Base-by-base conservation (phyloP, 495 filamentous ascomycete genomes). In the Penicillium steckii region DNA sequence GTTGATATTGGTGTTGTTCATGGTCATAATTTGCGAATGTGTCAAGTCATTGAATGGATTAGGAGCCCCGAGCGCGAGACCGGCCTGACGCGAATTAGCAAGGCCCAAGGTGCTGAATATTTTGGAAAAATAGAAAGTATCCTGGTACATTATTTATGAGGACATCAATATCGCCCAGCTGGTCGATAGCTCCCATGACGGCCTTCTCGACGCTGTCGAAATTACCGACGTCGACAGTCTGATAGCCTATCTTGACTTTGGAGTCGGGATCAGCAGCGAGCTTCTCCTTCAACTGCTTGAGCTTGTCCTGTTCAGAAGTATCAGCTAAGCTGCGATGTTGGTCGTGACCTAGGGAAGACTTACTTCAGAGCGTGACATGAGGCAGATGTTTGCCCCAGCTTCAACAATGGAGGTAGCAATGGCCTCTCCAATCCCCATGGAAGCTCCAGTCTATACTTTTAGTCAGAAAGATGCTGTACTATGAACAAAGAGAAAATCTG, bases 121-220 rank as follows among this genome's bases (percentile, higher is more conserved):
- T n/a, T n/a, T n/a, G n/a, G n/a, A n/a, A n/a, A n/a, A n/a, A n/a
- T n/a, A n/a, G n/a, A n/a, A n/a, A n/a, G 40, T 8, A 37, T 40
- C 12, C n/a, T n/a, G n/a, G n/a, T 33, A 61, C 66, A 41, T 73
- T 71, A 50, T 71, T 73, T 48, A 72, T 62, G 3, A 73, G 60
- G 15, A 72, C 54, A 25, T 70, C 66, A 25, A 74, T 67, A 0
- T 54, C 33, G 4, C 61, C 62, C 12, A 64, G 25, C n/a, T 65
- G 55, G 4, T 48, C 13, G 21, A 60, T 40, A 4, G 56, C 33
- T 8, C 38, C 29, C 12, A 23, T 21, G 10, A 72, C 56, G 1
- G 67, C 64, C 0, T 43, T 19, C 8, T 65, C 57, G 21, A 72
- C 65, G 29, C 45, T 48, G 8, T 58, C 51, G 38, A 62, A 58